Base-by-base conservation (phyloP, 2,329 filamentous ascomycete species). In the Pseudocercospora cruenta region DNA sequence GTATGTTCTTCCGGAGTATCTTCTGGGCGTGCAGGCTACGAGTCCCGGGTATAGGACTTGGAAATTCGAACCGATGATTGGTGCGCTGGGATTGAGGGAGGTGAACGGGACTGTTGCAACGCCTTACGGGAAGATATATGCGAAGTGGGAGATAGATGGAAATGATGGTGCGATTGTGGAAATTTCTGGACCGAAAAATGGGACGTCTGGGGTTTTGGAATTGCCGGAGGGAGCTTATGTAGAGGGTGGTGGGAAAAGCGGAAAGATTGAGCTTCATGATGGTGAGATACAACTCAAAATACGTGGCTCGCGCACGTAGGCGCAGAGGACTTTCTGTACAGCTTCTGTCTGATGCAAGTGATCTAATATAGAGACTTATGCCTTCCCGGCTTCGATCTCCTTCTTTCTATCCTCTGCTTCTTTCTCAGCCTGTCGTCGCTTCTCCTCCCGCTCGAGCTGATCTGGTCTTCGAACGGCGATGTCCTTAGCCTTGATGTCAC, bases 401-500 rank as follows among this genome's bases (percentile, higher is more conserved):
- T 71, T 78, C 66, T 80, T 78, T 69, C 77, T 76, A 71, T 78
- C 73, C 54, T 79, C 76, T 65, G 76, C 78, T 65, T 80, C 79
- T 62, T 78, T 70, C 71, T 83, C 80, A 64, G 80, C 80, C 64
- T 84, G 83, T 78, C 90, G 91, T 71, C 94, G 86, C 69, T 84
- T 84, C 63, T 86, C 82, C 81, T 98, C 94, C 51, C 89, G 84
- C 77, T 89, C 87, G 10, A 96, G 82, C 84, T 99, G 95, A 76
- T 99, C 95, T 3, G 91, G 89, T 65, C 95, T 84, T 69, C 95
- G 86, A 60, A 91, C 84, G 1, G 95, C 94, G 75, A 99, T 98
- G 77, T 98, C 95, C 78, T 96, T 94, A 1, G 95, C 93, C 71
- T 88, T 89, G 82, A 92, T 96, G 79, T 99, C 95, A 70, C 91